Evolutionary conservation across 2,329 filamentous ascomycete genomes (phyloP).

Genomic region (Epichloe elymi): DNA sequence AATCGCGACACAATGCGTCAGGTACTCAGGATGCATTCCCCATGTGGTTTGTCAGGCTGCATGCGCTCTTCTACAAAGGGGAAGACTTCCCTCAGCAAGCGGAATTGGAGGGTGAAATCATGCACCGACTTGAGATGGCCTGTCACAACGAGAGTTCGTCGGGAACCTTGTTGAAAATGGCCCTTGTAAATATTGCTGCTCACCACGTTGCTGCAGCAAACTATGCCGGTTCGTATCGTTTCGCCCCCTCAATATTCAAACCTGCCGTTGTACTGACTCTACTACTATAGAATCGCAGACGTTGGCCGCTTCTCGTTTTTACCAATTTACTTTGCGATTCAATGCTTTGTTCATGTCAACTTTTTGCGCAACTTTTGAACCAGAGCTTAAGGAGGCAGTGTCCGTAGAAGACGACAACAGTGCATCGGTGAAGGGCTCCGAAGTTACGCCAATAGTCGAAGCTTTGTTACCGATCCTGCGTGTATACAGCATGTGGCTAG

Average conservation of each 20-base stretch:
- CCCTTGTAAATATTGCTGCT: constrained; percentile 75
- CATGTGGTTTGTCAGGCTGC: constrained; percentile 74
- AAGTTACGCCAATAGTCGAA: constrained; percentile 25
- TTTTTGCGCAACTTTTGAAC: constrained; percentile 55
- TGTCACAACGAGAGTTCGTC: constrained; percentile 56
- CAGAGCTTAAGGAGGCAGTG: constrained; percentile 41
- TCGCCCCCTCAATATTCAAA: neutral
- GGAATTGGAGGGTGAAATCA: constrained; percentile 74
- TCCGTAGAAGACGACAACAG: constrained; percentile 12
- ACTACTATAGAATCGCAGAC: constrained; percentile 30
- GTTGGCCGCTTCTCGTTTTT: constrained; percentile 31
- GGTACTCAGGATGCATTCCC: constrained; percentile 51
- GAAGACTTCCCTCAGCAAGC: constrained; percentile 60
- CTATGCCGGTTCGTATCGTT: constrained; percentile 19
- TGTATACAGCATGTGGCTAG: constrained; percentile 42
- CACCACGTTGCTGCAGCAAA: constrained; percentile 50
- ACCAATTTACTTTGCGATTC: constrained; percentile 57
- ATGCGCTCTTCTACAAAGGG: constrained; percentile 72
- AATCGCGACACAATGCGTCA: constrained; percentile 25
- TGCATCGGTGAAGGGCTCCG: constrained; percentile 1
- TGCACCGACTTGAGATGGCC: constrained; percentile 62
- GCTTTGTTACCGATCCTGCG: constrained; percentile 38
- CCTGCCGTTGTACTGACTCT: neutral
- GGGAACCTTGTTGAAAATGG: constrained; percentile 60
- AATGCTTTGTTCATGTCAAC: constrained; percentile 67